Conservation (phyloP, 371 early-diverging fungal genomes). For the Apophysomyces sp. region DNA sequence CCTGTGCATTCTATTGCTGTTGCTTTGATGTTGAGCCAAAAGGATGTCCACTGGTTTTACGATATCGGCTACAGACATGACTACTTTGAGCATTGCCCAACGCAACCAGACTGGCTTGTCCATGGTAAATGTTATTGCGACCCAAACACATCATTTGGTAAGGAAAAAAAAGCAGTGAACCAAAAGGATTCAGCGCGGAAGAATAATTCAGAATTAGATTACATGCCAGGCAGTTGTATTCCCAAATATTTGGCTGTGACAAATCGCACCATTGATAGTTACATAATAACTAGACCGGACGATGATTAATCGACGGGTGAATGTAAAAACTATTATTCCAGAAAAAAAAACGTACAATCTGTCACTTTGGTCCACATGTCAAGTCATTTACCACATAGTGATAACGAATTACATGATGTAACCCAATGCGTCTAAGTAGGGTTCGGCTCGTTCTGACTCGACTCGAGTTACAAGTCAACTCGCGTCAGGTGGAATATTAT, state of each 20-base stretch:
- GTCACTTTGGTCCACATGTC: no score
- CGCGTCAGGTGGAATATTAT: no score
- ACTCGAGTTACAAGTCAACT: no score
- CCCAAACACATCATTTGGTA: conserved; percentile 40
- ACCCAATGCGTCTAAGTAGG: no score
- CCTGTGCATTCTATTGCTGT: conserved; percentile 92
- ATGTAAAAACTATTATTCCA: neutral
- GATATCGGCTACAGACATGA: conserved; percentile 82
- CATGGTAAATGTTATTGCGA: conserved; percentile 59
- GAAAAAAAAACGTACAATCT: neutral
- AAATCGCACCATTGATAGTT: conserved; percentile 23
- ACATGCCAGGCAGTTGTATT: conserved; percentile 26
- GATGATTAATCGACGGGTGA: neutral
- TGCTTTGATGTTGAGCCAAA: conserved; percentile 70
- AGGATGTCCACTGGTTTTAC: conserved; percentile 89
- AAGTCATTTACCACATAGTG: no score
- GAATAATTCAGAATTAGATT: conserved; percentile 1
- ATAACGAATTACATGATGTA: no score
- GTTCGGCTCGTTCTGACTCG: no score
- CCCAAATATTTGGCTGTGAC: conserved; percentile 21
- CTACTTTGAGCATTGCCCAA: conserved; percentile 69
- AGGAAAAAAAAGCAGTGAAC: neutral
- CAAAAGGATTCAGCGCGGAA: no score
- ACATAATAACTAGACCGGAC: conserved; percentile 25
- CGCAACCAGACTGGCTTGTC: conserved; percentile 36